Evolutionary conservation across 768 basidiomycete species (phyloP).

Genomic region (Tylopilus sp.): DNA sequence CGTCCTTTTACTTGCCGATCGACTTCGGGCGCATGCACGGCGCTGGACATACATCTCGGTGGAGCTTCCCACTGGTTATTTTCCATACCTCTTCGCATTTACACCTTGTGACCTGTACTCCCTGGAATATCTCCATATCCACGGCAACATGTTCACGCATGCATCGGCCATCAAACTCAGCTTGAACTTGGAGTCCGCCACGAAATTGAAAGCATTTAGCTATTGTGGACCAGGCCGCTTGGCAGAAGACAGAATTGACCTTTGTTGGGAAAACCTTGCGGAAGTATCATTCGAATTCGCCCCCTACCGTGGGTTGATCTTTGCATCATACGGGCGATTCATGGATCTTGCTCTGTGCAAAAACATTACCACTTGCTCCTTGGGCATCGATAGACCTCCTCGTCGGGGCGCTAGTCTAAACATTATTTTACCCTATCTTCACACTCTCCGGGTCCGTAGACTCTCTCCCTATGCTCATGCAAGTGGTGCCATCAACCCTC

Average conservation of each 20-base stretch:
- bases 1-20: slow-evolving; percentile 10
- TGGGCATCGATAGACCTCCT: slow-evolving; percentile 12
- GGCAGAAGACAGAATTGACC: neutral
- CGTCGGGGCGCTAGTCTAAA: neutral
- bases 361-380: slow-evolving; percentile 19
- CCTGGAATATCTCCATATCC: slow-evolving; percentile 13
- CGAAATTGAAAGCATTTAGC: slow-evolving; percentile 14
- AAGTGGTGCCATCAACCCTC: slow-evolving; percentile 2
- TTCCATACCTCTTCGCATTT: slow-evolving; percentile 14
- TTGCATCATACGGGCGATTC: slow-evolving; percentile 5
- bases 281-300: slow-evolving; percentile 14
- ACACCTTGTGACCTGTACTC: slow-evolving; percentile 13
- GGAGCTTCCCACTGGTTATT: slow-evolving; percentile 9
- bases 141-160: neutral
- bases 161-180: neutral
- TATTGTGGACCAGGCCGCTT: slow-evolving; percentile 6
- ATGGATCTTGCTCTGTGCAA: slow-evolving; percentile 8
- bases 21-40: slow-evolving; percentile 10
- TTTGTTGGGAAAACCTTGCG: slow-evolving; percentile 12
- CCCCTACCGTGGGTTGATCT: slow-evolving; percentile 1
- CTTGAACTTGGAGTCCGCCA: slow-evolving; percentile 10
- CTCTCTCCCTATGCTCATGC: slow-evolving; percentile 1
- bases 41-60: slow-evolving; percentile 20
- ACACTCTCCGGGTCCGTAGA: slow-evolving; percentile 17
- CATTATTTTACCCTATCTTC: slow-evolving; percentile 11